Evolutionary conservation across 495 filamentous ascomycete genomes (phyloP).

Genomic region (Penicillium lividum): DNA sequence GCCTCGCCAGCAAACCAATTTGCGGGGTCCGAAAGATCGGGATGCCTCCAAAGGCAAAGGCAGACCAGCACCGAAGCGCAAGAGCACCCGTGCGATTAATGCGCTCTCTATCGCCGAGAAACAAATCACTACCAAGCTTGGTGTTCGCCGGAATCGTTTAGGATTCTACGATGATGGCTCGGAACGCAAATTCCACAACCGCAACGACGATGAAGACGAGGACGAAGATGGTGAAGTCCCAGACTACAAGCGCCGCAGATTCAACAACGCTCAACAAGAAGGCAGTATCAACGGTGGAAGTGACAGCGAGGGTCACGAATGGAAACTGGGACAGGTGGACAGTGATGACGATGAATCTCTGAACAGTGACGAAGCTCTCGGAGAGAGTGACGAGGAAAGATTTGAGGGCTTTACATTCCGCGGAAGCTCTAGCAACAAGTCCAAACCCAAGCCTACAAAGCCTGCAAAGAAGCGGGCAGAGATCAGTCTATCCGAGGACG

Average conservation of each 20-base stretch:
- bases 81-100: conserved; percentile 65
- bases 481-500: conserved; percentile 58
- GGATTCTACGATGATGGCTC: conserved; percentile 55
- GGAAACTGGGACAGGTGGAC: conserved; percentile 75
- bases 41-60: conserved; percentile 41
- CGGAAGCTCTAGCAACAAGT: conserved; percentile 61
- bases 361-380: conserved; percentile 92
- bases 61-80: conserved; percentile 44
- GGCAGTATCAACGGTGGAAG: conserved; percentile 60
- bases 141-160: conserved; percentile 57
- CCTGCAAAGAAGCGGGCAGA: conserved; percentile 35
- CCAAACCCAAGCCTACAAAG: conserved; percentile 36
- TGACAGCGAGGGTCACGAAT: conserved; percentile 87
- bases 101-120: conserved; percentile 82
- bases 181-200: conserved; percentile 45
- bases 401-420: conserved; percentile 77
- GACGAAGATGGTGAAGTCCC: conserved; percentile 55
- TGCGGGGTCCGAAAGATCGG: conserved; percentile 50
- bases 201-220: conserved; percentile 33
- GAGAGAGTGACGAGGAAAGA: conserved; percentile 79
- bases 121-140: conserved; percentile 50
- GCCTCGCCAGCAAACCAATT: conserved; percentile 65
- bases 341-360: conserved; percentile 76
- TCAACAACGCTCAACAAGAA: conserved; percentile 28
- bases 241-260: conserved; percentile 47